These are phyloP conservation scores for Phytophthora nicotianae DNA, from an alignment of 352 stramenopile genomes.

Conservation along the genomic window DNA sequence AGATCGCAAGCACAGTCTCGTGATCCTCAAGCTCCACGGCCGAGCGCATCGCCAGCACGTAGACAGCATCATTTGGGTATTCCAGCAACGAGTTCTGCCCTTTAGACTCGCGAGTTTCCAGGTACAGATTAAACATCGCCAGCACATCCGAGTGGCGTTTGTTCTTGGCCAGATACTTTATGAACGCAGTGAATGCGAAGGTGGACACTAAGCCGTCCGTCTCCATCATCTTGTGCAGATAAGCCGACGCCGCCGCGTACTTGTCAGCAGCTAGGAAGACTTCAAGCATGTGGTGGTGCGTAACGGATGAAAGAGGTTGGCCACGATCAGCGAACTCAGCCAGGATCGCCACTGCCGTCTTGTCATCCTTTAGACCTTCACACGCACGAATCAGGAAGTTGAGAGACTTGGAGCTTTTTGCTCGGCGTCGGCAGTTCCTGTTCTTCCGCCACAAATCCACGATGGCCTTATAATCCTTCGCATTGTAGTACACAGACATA, in stretches of 20 bases:
- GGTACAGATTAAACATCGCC: constrained; percentile 65
- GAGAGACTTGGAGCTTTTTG: constrained; percentile 78
- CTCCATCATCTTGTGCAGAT: constrained; percentile 61
- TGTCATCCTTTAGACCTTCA: constrained; percentile 51
- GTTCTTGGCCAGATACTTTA: constrained; percentile 65
- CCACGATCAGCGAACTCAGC: constrained; percentile 68
- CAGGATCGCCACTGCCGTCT: constrained; percentile 50
- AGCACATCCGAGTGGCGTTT: constrained; percentile 50
- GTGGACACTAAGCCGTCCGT: constrained; percentile 52
- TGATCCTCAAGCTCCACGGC: constrained; percentile 55
- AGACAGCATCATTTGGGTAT: constrained; percentile 69
- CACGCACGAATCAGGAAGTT: constrained; percentile 82
- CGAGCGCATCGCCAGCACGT: constrained; percentile 64
- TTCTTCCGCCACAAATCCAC: constrained; percentile 64
- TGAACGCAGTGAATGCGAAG: constrained; percentile 75
- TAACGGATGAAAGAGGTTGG: constrained; percentile 59
- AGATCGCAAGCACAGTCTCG: constrained; percentile 65
- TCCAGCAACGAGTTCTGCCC: constrained; percentile 63
- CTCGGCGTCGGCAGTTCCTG: constrained; percentile 61
- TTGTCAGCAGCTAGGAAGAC: constrained; percentile 69
- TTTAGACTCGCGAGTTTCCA: constrained; percentile 53
- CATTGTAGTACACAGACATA: constrained; percentile 69
- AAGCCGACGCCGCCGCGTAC: constrained; percentile 42
- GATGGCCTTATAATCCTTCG: constrained; percentile 56
- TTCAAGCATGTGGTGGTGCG: constrained; percentile 80